phyloP scores from a whole-genome alignment of 306 rosid species.

The Lathyrus aphaca region DNA sequence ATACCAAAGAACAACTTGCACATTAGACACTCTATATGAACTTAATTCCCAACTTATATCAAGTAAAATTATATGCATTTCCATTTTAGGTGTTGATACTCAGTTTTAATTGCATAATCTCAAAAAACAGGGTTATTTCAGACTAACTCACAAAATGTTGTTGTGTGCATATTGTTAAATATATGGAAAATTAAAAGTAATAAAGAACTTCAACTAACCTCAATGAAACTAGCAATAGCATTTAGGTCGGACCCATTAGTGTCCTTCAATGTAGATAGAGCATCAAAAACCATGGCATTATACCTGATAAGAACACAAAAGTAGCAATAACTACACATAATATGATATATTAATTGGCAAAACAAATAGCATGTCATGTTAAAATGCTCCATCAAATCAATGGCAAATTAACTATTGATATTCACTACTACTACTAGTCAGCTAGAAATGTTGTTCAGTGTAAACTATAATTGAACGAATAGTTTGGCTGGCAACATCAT shows the following conservation, averaged over 20 bases:
- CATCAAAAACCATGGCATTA: slow-evolving; percentile 8
- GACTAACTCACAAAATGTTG: background rate
- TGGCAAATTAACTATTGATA: background rate
- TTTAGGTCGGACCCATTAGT: slow-evolving; percentile 20
- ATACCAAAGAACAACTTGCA: background rate
- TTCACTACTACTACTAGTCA: background rate
- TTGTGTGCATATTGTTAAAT: background rate
- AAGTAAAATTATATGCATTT: background rate
- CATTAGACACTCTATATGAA: background rate
- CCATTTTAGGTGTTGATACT: background rate
- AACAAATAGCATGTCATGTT: slow-evolving; percentile 2
- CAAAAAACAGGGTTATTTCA: slow-evolving; percentile 8
- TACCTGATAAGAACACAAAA: slow-evolving; percentile 19
- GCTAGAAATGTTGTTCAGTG: background rate
- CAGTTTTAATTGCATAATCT: background rate
- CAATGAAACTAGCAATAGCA: slow-evolving; percentile 15
- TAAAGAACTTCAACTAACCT: slow-evolving; percentile 9
- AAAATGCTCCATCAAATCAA: slow-evolving; percentile 21
- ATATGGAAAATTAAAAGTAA: slow-evolving; percentile 5
- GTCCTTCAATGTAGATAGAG: slow-evolving; percentile 17
- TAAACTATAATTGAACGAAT: background rate
- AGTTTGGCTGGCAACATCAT: background rate
- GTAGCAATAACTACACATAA: slow-evolving; percentile 4
- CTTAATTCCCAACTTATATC: background rate
- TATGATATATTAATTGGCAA: background rate